Evolutionary conservation across 2,329 filamentous ascomycete species (phyloP).

Genomic region (Dryadomyces quercivorus): DNA sequence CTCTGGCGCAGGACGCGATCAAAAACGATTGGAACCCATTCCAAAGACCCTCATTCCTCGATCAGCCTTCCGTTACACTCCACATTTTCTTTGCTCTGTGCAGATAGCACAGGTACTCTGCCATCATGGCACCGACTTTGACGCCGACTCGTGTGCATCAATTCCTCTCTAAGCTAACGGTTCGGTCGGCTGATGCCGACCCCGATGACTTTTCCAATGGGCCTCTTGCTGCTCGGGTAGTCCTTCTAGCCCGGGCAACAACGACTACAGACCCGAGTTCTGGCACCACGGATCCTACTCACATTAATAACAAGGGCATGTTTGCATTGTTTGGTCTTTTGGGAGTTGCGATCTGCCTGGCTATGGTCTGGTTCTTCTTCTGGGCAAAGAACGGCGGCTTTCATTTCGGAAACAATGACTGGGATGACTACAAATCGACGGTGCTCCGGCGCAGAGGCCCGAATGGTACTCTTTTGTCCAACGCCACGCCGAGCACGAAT

Average conservation of each 20-base stretch:
- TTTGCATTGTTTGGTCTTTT: slow-evolving; percentile 81
- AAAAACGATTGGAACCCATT: not conserved
- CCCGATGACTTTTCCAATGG: slow-evolving; percentile 20
- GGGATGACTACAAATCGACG: slow-evolving; percentile 97
- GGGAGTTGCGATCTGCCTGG: slow-evolving; percentile 61
- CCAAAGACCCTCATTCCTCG: not conserved
- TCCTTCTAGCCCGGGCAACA: slow-evolving; percentile 28
- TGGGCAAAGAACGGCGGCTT: slow-evolving; percentile 96
- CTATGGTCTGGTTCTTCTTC: slow-evolving; percentile 94
- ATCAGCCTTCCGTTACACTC: too few relatives aligned
- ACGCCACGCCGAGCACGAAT: slow-evolving; percentile 69
- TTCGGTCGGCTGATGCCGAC: slow-evolving; percentile 12
- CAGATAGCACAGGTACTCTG: not conserved
- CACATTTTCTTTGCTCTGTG: too few relatives aligned
- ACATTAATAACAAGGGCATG: slow-evolving; percentile 57
- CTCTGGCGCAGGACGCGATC: not conserved
- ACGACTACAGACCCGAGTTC: slow-evolving; percentile 24
- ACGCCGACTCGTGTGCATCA: slow-evolving; percentile 26
- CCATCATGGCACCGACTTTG: not conserved
- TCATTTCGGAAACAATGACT: slow-evolving; percentile 72
- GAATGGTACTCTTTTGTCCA: slow-evolving; percentile 74
- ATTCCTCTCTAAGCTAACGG: slow-evolving; percentile 5
- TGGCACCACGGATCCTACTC: slow-evolving; percentile 39
- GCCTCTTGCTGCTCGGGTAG: slow-evolving; percentile 28
- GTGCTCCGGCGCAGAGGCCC: slow-evolving; percentile 81